Base-by-base conservation (phyloP, 208 protist genomes). In the Leishmania arabica region DNA sequence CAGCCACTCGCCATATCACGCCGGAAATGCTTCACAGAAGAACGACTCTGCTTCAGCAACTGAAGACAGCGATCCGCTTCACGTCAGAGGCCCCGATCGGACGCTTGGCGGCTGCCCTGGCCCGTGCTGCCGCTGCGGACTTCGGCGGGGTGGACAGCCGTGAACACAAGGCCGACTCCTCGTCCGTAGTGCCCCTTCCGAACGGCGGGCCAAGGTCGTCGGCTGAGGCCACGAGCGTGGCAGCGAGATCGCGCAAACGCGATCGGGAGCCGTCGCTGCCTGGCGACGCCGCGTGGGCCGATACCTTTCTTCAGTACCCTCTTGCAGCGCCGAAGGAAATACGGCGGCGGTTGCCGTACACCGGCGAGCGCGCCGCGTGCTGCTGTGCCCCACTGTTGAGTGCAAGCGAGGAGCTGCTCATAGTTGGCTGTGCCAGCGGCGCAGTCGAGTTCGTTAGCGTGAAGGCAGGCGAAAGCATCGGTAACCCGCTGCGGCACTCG, bases 381-480 rank as follows among this genome's bases (percentile, higher is more conserved):
- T 84, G 81, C 62, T 77, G 79, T 37, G 27, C 82, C 19, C 76
- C 75, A 11, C 74, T 83, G 40, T 66, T 75, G 73, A 65, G 77
- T 19, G 71, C 27, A 40, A 70, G 72, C 8, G 1, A 72, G 64
- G 73, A 78, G 62, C 45, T 93, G 47, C 72, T 86, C 37, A 56
- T 93, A 53, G 83, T 96, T n/a, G 92, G 92, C 49, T 90, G 84
- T 49, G 87, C 86, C 4, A 88, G 94, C 60, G 92, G 92, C 11
- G 80, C 77, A n/a, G 83, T 96, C 19, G 91, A 94, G 72, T 91
- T 96, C 56, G 78, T 94, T 3, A 77, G 84, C 56, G 62, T 78
- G 31, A 56, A 83, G 47, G 86, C 75, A 17, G 88, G 83, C 21
- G 47, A 60, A 21, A 75, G 77, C 42, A 49, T 83, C 27, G 90